These are phyloP conservation scores for Purpureocillium lavendulum DNA, from an alignment of 2,329 filamentous ascomycete genomes.

Conservation along the genomic window DNA sequence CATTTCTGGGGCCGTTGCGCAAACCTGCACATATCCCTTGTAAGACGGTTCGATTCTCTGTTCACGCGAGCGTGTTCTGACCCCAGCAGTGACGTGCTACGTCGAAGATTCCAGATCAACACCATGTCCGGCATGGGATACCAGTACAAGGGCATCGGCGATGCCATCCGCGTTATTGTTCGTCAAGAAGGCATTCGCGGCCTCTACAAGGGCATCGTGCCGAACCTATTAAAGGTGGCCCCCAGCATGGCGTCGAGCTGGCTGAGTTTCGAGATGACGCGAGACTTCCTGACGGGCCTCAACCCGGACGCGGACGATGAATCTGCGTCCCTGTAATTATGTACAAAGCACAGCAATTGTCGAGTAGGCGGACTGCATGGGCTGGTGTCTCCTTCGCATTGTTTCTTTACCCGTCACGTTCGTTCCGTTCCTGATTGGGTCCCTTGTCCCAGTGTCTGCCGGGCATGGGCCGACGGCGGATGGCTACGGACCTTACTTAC, in stretches of 20 bases:
- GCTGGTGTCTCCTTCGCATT: conserved; percentile 1
- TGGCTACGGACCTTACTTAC: conserved; percentile 6
- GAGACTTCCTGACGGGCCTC: conserved; percentile 71
- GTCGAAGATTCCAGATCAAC: conserved; percentile 94
- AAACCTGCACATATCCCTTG: conserved; percentile 98
- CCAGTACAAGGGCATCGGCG: conserved; percentile 79
- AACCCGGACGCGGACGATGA: conserved; percentile 33
- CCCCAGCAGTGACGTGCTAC: conserved; percentile 67
- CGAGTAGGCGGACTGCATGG: not conserved
- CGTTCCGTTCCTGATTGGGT: not conserved
- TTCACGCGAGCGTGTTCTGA: too few relatives aligned
- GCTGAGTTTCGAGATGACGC: conserved; percentile 91
- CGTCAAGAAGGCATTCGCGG: conserved; percentile 75
- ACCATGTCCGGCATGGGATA: conserved; percentile 99
- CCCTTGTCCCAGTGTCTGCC: not conserved
- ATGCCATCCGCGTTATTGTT: conserved; percentile 76
- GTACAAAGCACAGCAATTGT: conserved; percentile 4
- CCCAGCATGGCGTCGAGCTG: conserved; percentile 98
- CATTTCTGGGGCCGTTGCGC: conserved; percentile 89
- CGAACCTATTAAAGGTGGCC: conserved; percentile 92
- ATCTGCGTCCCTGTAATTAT: conserved; percentile 15
- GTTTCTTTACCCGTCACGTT: not conserved
- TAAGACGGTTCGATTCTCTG: conserved; percentile 37
- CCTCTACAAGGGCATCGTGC: conserved; percentile 91
- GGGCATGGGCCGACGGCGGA: too few relatives aligned